These are phyloP conservation scores for Lolium perenne DNA, from an alignment of 176 grass and related monocot species.

Conservation along the genomic window DNA sequence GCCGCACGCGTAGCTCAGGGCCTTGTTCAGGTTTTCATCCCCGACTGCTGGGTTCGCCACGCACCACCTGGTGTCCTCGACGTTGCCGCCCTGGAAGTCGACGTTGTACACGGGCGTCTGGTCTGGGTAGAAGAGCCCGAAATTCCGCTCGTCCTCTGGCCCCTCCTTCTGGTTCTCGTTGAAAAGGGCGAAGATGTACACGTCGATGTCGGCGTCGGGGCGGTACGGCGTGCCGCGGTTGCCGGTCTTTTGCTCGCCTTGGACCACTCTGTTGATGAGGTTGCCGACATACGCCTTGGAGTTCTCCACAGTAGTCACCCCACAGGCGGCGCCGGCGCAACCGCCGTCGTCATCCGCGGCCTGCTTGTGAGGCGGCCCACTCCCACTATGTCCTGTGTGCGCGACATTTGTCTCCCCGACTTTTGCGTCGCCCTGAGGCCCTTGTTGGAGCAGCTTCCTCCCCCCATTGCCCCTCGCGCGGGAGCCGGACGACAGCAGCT, in stretches of 20 bases:
- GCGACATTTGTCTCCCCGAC: too few relatives aligned
- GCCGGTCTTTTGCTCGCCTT: too few relatives aligned
- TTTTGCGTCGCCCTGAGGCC: conserved; percentile 43
- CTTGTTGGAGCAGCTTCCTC: not conserved
- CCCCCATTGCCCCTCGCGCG: not conserved
- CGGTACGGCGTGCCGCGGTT: conserved; percentile 28
- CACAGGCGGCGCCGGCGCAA: too few relatives aligned
- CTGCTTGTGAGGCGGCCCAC: too few relatives aligned
- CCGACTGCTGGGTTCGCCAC: too few relatives aligned
- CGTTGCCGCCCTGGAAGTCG: conserved; percentile 15
- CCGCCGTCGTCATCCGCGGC: too few relatives aligned
- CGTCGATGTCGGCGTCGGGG: conserved; percentile 51
- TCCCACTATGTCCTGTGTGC: too few relatives aligned
- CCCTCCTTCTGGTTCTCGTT: conserved; percentile 67
- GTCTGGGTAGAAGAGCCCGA: conserved; percentile 70
- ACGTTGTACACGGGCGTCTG: conserved; percentile 66
- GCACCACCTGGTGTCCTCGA: not conserved
- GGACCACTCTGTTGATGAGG: conserved; percentile 32
- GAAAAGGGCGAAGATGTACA: conserved; percentile 76
- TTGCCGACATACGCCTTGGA: not conserved
- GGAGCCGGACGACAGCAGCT: not conserved
- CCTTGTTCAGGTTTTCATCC: too few relatives aligned
- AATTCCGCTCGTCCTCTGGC: conserved; percentile 49
- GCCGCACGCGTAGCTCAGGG: not conserved
- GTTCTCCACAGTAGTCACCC: too few relatives aligned